Base-by-base conservation (phyloP, 2,329 filamentous ascomycete species). In the Diplodia mutila region DNA sequence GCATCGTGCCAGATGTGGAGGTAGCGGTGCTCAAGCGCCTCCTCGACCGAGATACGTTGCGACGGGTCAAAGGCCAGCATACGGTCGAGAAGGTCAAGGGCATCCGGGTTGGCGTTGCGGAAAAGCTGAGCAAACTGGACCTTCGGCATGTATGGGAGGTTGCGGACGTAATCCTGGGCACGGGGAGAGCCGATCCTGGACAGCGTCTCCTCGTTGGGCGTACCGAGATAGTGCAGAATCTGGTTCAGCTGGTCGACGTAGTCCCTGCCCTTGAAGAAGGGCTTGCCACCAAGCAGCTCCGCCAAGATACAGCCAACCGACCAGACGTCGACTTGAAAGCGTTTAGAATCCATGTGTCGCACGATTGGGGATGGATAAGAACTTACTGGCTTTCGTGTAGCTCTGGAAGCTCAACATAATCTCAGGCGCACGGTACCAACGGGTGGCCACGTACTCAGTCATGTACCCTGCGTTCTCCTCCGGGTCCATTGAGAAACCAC, bases 321-420 rank as follows among this genome's bases (percentile, higher is more conserved):
- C 95, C 95, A 99, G 39, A 99, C 94, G 78, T 99, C 95, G 81
- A 99, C 94, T 98, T 68, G 18, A 32, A 42, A 18, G n/a, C 37
- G 42, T 3, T 42, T 65, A 42, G 65, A 46, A 64, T 29, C 71
- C 25, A 71, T 61, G 34, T 49, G 67, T 29, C 48, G 25, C 42
- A n/a, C 39, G 4, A 8, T 16, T 16, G 27, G 37, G 46, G 0
- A 12, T 3, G n/a, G 27, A 27, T n/a, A 11, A 4, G 16, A 6
- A 94, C 94, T 67, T 89, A 98, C 95, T 99, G 73, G 95, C 95
- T 93, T 99, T 99, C 75, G 95, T 99, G 82, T 99, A 99, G 84
- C 93, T 97, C 82, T 98, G 94, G 88, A 99, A 99, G 84, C 93
- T 97, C 80, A 99, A 84, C 95, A 99, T 99, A 74, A 99, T 99